These are phyloP conservation scores for Colletotrichum melonis DNA, from an alignment of 2,329 filamentous ascomycete species.

Conservation along the genomic window DNA sequence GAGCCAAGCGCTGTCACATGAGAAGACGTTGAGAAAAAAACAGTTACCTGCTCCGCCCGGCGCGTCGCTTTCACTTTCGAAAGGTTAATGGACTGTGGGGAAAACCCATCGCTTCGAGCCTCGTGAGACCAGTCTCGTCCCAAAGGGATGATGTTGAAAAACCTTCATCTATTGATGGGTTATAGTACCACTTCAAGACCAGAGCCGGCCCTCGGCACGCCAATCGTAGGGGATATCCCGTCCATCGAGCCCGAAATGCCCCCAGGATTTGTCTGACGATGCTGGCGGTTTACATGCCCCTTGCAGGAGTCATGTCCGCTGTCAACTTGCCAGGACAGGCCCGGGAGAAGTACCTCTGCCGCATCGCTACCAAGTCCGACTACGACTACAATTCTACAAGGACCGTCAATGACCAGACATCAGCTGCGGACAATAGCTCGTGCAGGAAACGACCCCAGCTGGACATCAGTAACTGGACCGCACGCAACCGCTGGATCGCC, in stretches of 20 bases:
- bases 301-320: slow-evolving; percentile 32
- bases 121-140: background rate
- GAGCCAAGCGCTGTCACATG: slow-evolving; percentile 32
- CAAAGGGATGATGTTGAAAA: background rate
- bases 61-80: background rate
- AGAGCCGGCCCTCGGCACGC: background rate
- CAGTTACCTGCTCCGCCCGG: background rate
- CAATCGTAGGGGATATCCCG: slow-evolving; percentile 8
- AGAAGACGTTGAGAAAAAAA: background rate
- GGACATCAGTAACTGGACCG: background rate
- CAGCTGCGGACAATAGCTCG: background rate
- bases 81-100: slow-evolving; percentile 2
- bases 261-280: background rate
- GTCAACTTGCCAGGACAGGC: slow-evolving; percentile 17
- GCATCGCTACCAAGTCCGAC: background rate
- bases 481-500: background rate
- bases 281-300: slow-evolving; percentile 3
- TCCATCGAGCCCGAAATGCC: background rate
- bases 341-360: background rate
- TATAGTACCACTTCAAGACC: background rate
- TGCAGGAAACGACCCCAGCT: background rate
- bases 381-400: slow-evolving; percentile 2
- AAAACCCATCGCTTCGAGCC: background rate
- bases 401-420: slow-evolving; percentile 14
- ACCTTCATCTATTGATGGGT: background rate